A percentile compares a stretch with the other conserved stretches of the same genome.
Conservation (phyloP, 768 basidiomycete genomes). For the Boletus bicolor region DNA sequence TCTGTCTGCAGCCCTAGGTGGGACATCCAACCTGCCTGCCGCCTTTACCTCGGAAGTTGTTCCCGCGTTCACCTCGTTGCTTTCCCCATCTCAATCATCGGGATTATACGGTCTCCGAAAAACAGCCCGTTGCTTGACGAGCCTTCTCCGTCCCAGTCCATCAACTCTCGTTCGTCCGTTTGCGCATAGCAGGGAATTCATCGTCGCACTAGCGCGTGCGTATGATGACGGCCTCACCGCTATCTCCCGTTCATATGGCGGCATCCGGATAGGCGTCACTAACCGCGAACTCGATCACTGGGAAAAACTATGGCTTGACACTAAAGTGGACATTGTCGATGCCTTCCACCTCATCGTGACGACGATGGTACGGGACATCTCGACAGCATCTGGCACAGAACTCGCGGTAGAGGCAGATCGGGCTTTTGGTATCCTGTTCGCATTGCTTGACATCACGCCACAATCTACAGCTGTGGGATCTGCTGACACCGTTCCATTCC, state of each 20-base stretch:
- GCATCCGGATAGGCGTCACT: slow-evolving; percentile 33
- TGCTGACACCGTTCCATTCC: slow-evolving; percentile 47
- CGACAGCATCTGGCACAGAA: slow-evolving; percentile 38
- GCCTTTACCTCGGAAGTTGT: slow-evolving; percentile 46
- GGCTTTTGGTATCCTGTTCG: slow-evolving; percentile 56
- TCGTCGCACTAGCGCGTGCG: slow-evolving; percentile 52
- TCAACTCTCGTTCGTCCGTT: slow-evolving; percentile 50
- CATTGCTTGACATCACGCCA: slow-evolving; percentile 48
- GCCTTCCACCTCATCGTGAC: slow-evolving; percentile 59
- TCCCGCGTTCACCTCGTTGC: slow-evolving; percentile 49
- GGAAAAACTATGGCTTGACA: slow-evolving; percentile 68
- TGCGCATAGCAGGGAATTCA: slow-evolving; percentile 47
- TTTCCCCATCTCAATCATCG: slow-evolving; percentile 41
- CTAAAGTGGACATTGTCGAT: slow-evolving; percentile 71
- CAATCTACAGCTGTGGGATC: slow-evolving; percentile 13
- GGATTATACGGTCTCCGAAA: slow-evolving; percentile 68
- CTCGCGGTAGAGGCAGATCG: slow-evolving; percentile 50
- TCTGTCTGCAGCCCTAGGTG: slow-evolving; percentile 38
- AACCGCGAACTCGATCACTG: slow-evolving; percentile 52
- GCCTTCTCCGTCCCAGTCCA: slow-evolving; percentile 52
- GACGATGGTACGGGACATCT: slow-evolving; percentile 47
- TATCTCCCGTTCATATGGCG: slow-evolving; percentile 61
- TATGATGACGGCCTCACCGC: slow-evolving; percentile 58
- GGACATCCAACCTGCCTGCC: slow-evolving; percentile 32
- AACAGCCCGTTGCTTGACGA: slow-evolving; percentile 51